These are phyloP conservation scores for Caloboletus inedulis DNA, from an alignment of 1,284 basidiomycete species.

Conservation along the genomic window DNA sequence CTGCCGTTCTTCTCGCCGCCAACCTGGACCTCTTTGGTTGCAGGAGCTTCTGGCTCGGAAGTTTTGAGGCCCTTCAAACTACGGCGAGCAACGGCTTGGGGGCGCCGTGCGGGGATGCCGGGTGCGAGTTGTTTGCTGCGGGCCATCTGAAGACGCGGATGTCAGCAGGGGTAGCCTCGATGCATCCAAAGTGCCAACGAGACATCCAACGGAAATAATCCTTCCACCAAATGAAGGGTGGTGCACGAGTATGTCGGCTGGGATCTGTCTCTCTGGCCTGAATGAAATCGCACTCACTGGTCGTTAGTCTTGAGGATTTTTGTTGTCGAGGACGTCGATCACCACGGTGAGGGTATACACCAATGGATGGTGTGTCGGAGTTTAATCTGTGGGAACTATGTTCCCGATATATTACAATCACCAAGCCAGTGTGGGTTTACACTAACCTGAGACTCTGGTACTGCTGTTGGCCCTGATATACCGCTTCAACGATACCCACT, in stretches of 20 bases:
- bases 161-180: conserved; percentile 23
- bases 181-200: conserved; percentile 33
- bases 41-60: conserved; percentile 57
- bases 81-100: conserved; percentile 79
- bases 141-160: conserved; percentile 69
- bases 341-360: conserved; percentile 15
- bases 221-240: neutral
- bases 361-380: conserved; percentile 25
- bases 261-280: conserved; percentile 2
- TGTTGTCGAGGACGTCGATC: conserved; percentile 32
- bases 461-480: neutral
- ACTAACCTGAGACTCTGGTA: no score
- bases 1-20: conserved; percentile 91
- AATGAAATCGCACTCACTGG: conserved; percentile 34
- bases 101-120: conserved; percentile 75
- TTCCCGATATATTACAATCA: conserved; percentile 18
- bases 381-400: conserved; percentile 28
- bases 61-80: conserved; percentile 82
- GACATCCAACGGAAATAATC: conserved; percentile 36
- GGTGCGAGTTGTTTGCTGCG: conserved; percentile 86
- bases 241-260: neutral
- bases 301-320: conserved; percentile 41
- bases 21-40: conserved; percentile 78
- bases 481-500: conserved; percentile 25
- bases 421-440: no score